A percentile compares a stretch with the other conserved stretches of the same genome.
phyloP scores from a whole-genome alignment of 495 filamentous ascomycete genomes.

The Bacidia gigantensis region DNA sequence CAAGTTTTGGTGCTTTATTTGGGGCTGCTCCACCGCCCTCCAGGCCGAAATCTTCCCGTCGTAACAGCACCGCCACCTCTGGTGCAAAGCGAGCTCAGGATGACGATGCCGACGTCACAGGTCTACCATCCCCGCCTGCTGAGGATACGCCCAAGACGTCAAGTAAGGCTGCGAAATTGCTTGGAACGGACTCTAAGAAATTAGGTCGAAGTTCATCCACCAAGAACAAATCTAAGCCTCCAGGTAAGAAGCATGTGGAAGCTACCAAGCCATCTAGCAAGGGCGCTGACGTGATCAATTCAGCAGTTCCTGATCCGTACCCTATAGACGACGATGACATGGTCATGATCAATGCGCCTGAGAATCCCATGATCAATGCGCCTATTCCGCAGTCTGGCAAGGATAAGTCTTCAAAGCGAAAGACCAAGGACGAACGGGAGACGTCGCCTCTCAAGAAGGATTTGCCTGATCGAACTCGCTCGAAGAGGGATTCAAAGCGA shows the following conservation, averaged over 20 bases:
- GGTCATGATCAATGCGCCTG: constrained; percentile 40
- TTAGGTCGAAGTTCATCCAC: constrained; percentile 25
- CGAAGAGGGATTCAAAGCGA: constrained; percentile 14
- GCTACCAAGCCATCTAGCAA: not conserved
- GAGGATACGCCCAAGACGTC: constrained; percentile 35
- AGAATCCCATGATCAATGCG: constrained; percentile 28
- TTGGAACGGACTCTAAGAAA: constrained; percentile 36
- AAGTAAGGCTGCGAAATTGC: constrained; percentile 46
- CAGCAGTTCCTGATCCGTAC: constrained; percentile 43
- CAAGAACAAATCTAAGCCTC: constrained; percentile 26
- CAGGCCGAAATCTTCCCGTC: constrained; percentile 35
- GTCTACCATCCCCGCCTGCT: constrained; percentile 38
- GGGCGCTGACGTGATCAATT: constrained; percentile 5
- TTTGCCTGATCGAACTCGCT: constrained; percentile 12
- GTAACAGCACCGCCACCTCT: constrained; percentile 24
- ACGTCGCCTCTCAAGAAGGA: constrained; percentile 4
- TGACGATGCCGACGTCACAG: constrained; percentile 34
- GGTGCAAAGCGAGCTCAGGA: constrained; percentile 33
- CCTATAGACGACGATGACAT: constrained; percentile 45
- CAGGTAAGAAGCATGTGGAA: constrained; percentile 22
- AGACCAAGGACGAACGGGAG: constrained; percentile 26
- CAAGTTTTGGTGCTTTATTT: constrained; percentile 32
- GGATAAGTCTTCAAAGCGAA: constrained; percentile 26
- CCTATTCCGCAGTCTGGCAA: constrained; percentile 19
- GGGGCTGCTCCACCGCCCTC: constrained; percentile 31